Evolutionary conservation across 306 rosid genomes (phyloP), one percentile per base, ranked within the genome.

Genomic region (Notholithocarpus densiflorus): DNA sequence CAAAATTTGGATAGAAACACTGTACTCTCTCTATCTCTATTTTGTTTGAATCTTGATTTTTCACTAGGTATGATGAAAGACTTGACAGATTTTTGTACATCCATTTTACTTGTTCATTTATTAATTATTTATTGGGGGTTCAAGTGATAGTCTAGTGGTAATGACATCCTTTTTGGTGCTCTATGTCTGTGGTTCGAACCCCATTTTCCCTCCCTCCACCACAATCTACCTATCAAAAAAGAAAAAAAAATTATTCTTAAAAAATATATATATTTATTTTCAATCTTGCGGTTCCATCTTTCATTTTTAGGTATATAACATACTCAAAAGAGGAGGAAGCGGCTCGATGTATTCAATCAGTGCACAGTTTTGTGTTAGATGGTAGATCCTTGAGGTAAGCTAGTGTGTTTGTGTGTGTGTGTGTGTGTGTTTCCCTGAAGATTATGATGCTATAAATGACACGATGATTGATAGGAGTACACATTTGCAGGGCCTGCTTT

Each of bases 311-410:
- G 88, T 87, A 87, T 72, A 85, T 87, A 80, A 84, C 87, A 14
- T 87, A 82, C 85, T 82, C 85, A 65, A 87, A 84, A 75, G 88
- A 87, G 45, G 77, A 81, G 18, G 90, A 87, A 77, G 90, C 90
- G 1, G 80, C 82, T 77, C 86, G 77, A 23, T 87, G 90, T 75
- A 87, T 87, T 80, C 90, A 82, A 80, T 84, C 88, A 53, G 88
- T 87, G 75, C 90, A 87, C 75, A 82, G 88, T 77, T 87, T 82
- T 77, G 82, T 84, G 31, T 72, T 87, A 82, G 90, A 87, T 56
- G 90, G 90, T 77, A 84, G 84, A 84, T 66, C 82, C 56, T 78
- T 87, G 82, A 87, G 88, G 88, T 87, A 77, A 80, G 87, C 27
- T 37, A 37, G 43, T 37, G 43, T 32, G 7, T 32, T 5, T 5